Evolutionary conservation across 192 early-diverging fungal genomes (phyloP), one percentile per base, ranked within the genome.

Genomic region (Podila epicladia): DNA sequence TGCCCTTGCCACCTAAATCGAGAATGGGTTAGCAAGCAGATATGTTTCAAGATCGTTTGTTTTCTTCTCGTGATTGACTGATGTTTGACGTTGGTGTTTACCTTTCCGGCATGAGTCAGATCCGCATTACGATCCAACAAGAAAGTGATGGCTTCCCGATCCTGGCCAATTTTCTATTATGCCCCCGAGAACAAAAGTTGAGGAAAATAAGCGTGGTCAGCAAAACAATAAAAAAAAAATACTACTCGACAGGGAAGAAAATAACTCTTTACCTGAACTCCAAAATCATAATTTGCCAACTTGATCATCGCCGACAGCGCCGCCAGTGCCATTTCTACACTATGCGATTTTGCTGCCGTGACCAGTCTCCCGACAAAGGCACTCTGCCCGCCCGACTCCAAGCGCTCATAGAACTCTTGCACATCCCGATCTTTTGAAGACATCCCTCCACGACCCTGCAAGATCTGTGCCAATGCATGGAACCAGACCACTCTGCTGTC

Each of bases 381-480:
- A 26, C 71, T 73, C 35, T 80, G 77, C 6, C 58, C 57, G 24
- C 66, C 57, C 45, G 57, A 58, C 12, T 80, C 71, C n/a, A 80
- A 41, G 6, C 64, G 28, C 7, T 20, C 41, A 45, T 73, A 80
- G 5, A 80, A 69, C 11, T 33, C 48, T 8, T 9, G 1, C 5
- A 73, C 45, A 69, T 45, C 24, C 26, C 33, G 22, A 73, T 62
- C 7, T 50, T 58, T 2, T 58, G 66, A 32, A 48, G 45, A 2
- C 62, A 69, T 3, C 71, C 66, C 20, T 73, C 65, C n/a, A 57
- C 22, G 65, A 33, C 22, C 70, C 70, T 79, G 69, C 70, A 80
- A 9, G 71, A 80, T 73, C 37, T 80, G 77, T 2, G 77, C 77
- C 6, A 80, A 41, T 1, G 77, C 72, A 55, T 80, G 77, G 32